Evolutionary conservation across 73 alveolate species (phyloP).

Genomic region (Paramecium tetraurelia): DNA sequence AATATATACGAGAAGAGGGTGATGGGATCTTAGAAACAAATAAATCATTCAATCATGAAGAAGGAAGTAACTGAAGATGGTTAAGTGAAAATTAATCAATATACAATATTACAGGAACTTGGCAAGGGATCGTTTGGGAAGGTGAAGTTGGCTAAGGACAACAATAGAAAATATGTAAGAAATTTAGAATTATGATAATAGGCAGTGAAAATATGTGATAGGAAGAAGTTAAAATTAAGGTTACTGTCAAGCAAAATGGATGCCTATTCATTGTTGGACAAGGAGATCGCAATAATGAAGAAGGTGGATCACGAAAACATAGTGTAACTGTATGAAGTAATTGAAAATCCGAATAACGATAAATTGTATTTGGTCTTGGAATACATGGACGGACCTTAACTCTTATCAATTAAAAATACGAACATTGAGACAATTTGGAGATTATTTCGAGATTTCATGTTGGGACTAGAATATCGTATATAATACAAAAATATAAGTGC

Average conservation of each 20-base stretch:
- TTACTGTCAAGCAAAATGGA: conserved; percentile 43
- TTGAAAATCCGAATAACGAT: conserved; percentile 74
- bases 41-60: neutral
- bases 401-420: conserved; percentile 59
- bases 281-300: conserved; percentile 78
- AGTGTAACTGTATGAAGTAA: conserved; percentile 71
- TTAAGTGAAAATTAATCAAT: conserved; percentile 47
- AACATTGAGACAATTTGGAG: conserved; percentile 18
- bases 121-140: conserved; percentile 67
- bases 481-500: conserved; percentile 14
- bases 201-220: conserved; percentile 48
- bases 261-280: conserved; percentile 59
- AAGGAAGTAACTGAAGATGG: conserved; percentile 47
- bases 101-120: neutral
- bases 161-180: neutral
- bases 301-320: conserved; percentile 78
- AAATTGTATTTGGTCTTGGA: conserved; percentile 79
- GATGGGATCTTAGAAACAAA: neutral
- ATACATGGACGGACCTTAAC: conserved; percentile 60
- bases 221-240: conserved; percentile 51
- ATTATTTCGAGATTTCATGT: conserved; percentile 40
- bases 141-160: conserved; percentile 53
- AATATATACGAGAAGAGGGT: neutral
- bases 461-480: conserved; percentile 55
- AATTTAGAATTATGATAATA: neutral